These are phyloP conservation scores for Boletus reticulatus DNA, from an alignment of 768 basidiomycete genomes.

Conservation along the genomic window DNA sequence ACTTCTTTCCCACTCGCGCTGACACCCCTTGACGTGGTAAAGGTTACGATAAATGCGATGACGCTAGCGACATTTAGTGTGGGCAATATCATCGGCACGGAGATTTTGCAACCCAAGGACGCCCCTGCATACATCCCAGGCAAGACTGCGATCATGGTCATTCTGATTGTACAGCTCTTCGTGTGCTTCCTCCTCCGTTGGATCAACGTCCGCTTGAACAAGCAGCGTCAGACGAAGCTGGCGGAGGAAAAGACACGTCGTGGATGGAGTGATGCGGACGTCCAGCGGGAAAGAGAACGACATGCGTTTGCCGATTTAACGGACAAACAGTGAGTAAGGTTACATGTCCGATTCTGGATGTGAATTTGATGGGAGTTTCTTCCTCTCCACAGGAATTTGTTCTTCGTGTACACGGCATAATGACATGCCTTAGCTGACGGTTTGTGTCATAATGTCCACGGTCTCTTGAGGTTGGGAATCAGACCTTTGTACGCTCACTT, in stretches of 20 bases:
- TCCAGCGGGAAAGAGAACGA: conserved; percentile 55
- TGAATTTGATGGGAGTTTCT: conserved; percentile 2
- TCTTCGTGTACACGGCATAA: conserved; percentile 58
- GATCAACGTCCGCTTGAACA: conserved; percentile 55
- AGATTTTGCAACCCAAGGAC: conserved; percentile 61
- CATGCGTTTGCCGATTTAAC: conserved; percentile 64
- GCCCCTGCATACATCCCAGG: conserved; percentile 64
- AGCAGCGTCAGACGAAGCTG: conserved; percentile 41
- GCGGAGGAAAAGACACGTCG: conserved; percentile 41
- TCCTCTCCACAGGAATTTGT: conserved; percentile 46
- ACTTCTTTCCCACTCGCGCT: background rate
- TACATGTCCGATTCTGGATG: background rate
- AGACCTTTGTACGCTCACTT: background rate
- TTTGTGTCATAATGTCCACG: background rate
- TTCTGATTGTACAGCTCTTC: conserved; percentile 51
- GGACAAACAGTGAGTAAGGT: conserved; percentile 52
- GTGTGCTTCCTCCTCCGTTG: conserved; percentile 49
- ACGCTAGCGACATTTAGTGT: conserved; percentile 53
- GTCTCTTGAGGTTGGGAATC: conserved; percentile 1
- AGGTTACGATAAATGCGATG: conserved; percentile 60
- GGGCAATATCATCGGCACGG: conserved; percentile 62
- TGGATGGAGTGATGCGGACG: conserved; percentile 59
- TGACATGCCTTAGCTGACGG: background rate
- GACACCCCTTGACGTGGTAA: conserved; percentile 3
- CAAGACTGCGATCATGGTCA: conserved; percentile 62